Conservation (phyloP, 1,284 basidiomycete genomes). For the Agroathelia rolfsii region DNA sequence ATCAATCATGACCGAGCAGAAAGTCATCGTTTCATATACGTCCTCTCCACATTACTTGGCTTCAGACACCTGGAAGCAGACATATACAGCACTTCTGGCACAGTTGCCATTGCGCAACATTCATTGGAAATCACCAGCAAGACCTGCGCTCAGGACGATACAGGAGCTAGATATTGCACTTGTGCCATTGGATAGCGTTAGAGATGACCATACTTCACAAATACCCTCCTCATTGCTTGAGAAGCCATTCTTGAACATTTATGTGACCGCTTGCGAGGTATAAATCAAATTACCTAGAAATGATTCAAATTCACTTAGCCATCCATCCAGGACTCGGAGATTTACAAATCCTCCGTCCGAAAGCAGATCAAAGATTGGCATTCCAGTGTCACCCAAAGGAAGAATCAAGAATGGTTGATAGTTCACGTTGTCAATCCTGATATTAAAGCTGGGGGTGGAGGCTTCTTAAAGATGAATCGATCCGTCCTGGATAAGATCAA, state of each 20-base stretch:
- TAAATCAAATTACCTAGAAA: constrained; percentile 11
- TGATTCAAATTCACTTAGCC: constrained; percentile 7
- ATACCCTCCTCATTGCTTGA: constrained; percentile 75
- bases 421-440: constrained; percentile 75
- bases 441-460: constrained; percentile 43
- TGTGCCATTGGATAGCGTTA: constrained; percentile 58
- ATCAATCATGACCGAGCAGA: constrained; percentile 21
- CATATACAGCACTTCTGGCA: constrained; percentile 51
- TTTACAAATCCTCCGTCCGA: constrained; percentile 68
- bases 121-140: constrained; percentile 73
- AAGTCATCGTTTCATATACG: constrained; percentile 57
- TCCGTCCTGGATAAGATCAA: constrained; percentile 85
- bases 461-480: constrained; percentile 74
- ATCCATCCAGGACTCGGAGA: constrained; percentile 64
- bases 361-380: constrained; percentile 93
- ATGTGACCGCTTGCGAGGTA: constrained; percentile 84
- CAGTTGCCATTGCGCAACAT: constrained; percentile 83
- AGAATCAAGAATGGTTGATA: constrained; percentile 85
- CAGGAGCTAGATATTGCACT: constrained; percentile 75
- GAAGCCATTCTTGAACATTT: constrained; percentile 78
- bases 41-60: constrained; percentile 52
- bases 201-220: constrained; percentile 68
- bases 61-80: constrained; percentile 62
- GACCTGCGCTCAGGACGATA: constrained; percentile 72
- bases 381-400: constrained; percentile 51